A percentile compares a stretch with the other conserved stretches of the same genome.
phyloP scores from a whole-genome alignment of 2,329 filamentous ascomycete genomes.

The Ophiosphaerella korrae region DNA sequence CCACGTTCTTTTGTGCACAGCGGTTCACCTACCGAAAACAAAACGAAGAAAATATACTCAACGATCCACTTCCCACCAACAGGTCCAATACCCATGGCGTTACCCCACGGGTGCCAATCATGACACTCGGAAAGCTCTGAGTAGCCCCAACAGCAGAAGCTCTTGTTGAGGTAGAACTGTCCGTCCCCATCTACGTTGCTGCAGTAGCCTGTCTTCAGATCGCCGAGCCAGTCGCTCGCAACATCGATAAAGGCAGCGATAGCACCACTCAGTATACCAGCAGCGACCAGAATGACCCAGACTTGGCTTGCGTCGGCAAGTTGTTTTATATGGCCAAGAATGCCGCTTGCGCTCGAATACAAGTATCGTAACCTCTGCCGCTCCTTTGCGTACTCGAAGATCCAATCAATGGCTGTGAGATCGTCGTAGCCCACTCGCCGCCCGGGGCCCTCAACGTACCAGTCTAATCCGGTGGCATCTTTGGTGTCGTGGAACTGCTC shows the following conservation, averaged over 20 bases:
- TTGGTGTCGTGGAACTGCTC: conserved; percentile 50
- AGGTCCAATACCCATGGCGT: conserved; percentile 70
- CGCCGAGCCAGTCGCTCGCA: conserved; percentile 88
- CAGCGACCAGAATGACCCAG: conserved; percentile 86
- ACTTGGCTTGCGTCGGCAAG: conserved; percentile 86
- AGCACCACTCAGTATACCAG: conserved; percentile 80
- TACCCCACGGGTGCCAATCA: conserved; percentile 87
- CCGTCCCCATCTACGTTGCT: conserved; percentile 76
- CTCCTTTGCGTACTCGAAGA: conserved; percentile 98
- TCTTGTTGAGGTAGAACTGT: conserved; percentile 86
- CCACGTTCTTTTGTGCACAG: background rate
- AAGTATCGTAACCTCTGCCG: conserved; percentile 83
- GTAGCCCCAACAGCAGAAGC: conserved; percentile 93
- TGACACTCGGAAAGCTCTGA: conserved; percentile 75
- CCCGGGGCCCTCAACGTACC: conserved; percentile 88
- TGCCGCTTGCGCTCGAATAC: conserved; percentile 68
- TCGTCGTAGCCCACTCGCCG: conserved; percentile 93
- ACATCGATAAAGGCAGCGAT: conserved; percentile 91
- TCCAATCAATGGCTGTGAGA: conserved; percentile 98
- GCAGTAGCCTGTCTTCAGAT: conserved; percentile 90
- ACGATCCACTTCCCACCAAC: conserved; percentile 76
- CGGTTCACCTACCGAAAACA: conserved; percentile 71
- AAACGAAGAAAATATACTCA: conserved; percentile 84
- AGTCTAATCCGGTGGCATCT: conserved; percentile 64
- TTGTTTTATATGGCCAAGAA: conserved; percentile 74